Base-by-base conservation (phyloP, 202 grass and related monocot genomes). In the Schoenoplectus tabernaemontani region DNA sequence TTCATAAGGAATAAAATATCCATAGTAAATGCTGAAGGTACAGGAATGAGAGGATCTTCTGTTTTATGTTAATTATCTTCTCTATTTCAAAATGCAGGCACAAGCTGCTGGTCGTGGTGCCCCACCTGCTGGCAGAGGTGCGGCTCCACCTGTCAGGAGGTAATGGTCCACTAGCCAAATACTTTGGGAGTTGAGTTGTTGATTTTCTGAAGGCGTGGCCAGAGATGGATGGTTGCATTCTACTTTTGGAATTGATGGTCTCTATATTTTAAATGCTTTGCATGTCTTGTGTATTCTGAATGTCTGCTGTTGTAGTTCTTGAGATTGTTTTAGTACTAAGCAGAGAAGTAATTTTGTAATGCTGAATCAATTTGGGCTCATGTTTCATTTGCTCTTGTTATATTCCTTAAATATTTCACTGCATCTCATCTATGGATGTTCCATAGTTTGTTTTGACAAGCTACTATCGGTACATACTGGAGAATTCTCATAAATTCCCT, bases 41-140 rank as follows among this genome's bases (percentile, higher is more conserved):
- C n/a, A 34, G 44, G 69, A 24, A 34, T 1, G 46, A 4, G 65
- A 69, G 9, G 26, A 74, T n/a, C 5, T 54, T 28, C 3, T 75
- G 3, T 75, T 54, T 19, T 16, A 75, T 75, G 47, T 33, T 19
- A 36, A 34, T 75, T 34, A 36, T 20, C 1, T 54, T 15, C 15
- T 74, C 3, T 5, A 73, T 54, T 51, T 75, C 9, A 30, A 57
- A 76, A 44, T 83, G 36, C 37, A 76, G 81, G 65, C 64, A 61
- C 81, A 83, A 47, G 66, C 81, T 83, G 66, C 56, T 59, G 81
- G 81, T 60, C 81, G 68, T 62, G 68, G 16, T 76, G 81, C 68
- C n/a, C 54, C 36, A 59, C 68, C 68, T 47, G 22, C 68, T 48
- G 81, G 81, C 17, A 76, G 81, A 63, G 81, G 81, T 76, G 81